Evolutionary conservation across 139 green algal species (phyloP), one percentile per base, ranked within the genome.

Genomic region (Volvox africanus): DNA sequence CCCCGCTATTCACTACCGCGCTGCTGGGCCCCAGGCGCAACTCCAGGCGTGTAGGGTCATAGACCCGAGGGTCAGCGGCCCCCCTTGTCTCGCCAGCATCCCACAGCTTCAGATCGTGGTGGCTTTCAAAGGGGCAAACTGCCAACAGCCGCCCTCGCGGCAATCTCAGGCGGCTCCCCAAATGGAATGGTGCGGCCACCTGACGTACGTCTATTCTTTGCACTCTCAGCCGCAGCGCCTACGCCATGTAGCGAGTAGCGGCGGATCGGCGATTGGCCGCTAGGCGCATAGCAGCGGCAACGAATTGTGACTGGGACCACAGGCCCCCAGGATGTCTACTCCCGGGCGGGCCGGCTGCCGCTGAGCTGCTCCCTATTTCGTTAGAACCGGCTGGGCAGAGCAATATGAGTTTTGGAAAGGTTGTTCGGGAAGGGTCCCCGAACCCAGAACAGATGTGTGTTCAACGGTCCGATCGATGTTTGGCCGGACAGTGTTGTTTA

Each of bases 161-260:
- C 33, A 95, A 62, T 16, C 24, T 13, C 71, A 96, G 73, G 0
- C 55, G 20, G 13, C 50, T 73, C 11, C 86, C 86, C 19, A 90
- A 50, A 28, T 84, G 26, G 33, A 94, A 77, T 33, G 96, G 89
- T 0, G 32, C 12, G 0, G 92, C 88, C 19, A 92, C 95, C 13
- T 95, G 90, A 20, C 95, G 92, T n/a, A 97, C 87, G 75, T 96
- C 95, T 0, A 97, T 94, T 44, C 93, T 94, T 30, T 94, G 92
- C 5, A 93, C 90, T 17, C 94, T 87, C 79, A 98, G 79, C 9
- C 96, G 73, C 20, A 97, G 67, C 2, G 95, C 94, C 61, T 98
- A 96, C 0, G 91, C 91, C 61, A 95, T 91, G 19, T 88, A 94
- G 14, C 82, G 61, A 0, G 77, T 68, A 24, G 90, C 75, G 18